These are phyloP conservation scores for Agrocybe pediades DNA, from an alignment of 768 basidiomycete genomes.

Conservation along the genomic window DNA sequence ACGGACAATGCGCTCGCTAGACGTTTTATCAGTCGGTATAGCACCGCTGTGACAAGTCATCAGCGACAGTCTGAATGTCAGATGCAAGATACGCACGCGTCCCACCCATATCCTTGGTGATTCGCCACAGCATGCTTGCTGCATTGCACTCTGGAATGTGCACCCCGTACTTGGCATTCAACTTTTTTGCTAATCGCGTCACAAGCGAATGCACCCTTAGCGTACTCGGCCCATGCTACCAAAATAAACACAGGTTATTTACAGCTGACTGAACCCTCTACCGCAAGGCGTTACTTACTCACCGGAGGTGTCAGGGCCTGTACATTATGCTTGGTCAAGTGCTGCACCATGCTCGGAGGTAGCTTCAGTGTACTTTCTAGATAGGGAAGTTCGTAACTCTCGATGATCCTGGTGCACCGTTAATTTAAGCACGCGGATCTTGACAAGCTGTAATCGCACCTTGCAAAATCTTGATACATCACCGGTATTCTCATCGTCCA, in stretches of 20 bases:
- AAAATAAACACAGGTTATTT: slow-evolving; percentile 1
- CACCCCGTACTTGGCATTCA: slow-evolving; percentile 57
- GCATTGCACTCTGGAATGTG: slow-evolving; percentile 74
- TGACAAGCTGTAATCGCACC: slow-evolving; percentile 41
- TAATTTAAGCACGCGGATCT: slow-evolving; percentile 1
- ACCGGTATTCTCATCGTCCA: slow-evolving; percentile 82
- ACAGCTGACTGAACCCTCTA: neutral
- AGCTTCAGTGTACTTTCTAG: slow-evolving; percentile 68
- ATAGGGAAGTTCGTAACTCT: slow-evolving; percentile 78
- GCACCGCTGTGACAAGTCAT: slow-evolving; percentile 45
- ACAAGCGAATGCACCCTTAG: slow-evolving; percentile 58
- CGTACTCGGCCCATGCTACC: slow-evolving; percentile 66
- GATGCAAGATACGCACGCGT: slow-evolving; percentile 59
- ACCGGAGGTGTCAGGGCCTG: slow-evolving; percentile 75
- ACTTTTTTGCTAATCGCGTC: slow-evolving; percentile 60
- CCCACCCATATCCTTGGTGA: slow-evolving; percentile 65
- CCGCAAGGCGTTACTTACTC: slow-evolving; percentile 25
- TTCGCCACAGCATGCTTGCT: slow-evolving; percentile 78
- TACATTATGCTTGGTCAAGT: slow-evolving; percentile 72
- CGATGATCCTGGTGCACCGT: slow-evolving; percentile 57
- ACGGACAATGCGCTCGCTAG: slow-evolving; percentile 56
- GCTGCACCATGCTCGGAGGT: slow-evolving; percentile 59
- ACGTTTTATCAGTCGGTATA: slow-evolving; percentile 67
- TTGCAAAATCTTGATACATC: slow-evolving; percentile 72
- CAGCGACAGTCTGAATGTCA: neutral